These are phyloP conservation scores for Earliella scabrosa DNA, from an alignment of 1,284 basidiomycete genomes.

Conservation along the genomic window DNA sequence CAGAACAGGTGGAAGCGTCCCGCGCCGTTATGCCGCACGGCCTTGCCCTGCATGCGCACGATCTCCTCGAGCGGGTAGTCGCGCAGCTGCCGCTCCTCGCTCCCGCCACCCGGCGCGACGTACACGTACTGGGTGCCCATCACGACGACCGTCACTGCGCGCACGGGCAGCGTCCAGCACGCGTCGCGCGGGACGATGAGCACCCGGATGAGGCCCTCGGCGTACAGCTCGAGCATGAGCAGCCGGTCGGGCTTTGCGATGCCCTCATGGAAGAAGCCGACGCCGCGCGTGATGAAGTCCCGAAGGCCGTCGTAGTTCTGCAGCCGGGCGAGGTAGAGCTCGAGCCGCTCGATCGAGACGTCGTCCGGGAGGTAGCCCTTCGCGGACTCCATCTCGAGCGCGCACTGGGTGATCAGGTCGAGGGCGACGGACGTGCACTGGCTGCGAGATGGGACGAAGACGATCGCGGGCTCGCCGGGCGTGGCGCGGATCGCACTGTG, in stretches of 20 bases:
- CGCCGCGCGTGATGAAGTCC: slow-evolving; percentile 86
- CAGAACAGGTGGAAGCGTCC: slow-evolving; percentile 89
- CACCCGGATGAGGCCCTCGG: slow-evolving; percentile 81
- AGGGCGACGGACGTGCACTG: slow-evolving; percentile 81
- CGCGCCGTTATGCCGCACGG: slow-evolving; percentile 61
- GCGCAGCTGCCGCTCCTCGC: slow-evolving; percentile 68
- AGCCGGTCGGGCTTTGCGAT: slow-evolving; percentile 74
- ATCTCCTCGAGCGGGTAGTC: slow-evolving; percentile 87
- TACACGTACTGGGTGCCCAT: slow-evolving; percentile 92
- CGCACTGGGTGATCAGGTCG: slow-evolving; percentile 89
- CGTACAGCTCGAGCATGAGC: slow-evolving; percentile 84
- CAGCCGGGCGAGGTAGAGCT: slow-evolving; percentile 65
- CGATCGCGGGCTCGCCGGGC: slow-evolving; percentile 61
- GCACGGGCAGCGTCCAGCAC: slow-evolving; percentile 86
- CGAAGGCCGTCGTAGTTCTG: slow-evolving; percentile 62
- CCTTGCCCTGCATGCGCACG: slow-evolving; percentile 90
- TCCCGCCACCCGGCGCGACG: slow-evolving; percentile 40
- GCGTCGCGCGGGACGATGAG: slow-evolving; percentile 84
- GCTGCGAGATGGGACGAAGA: slow-evolving; percentile 91
- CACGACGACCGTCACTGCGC: slow-evolving; percentile 82
- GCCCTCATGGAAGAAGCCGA: slow-evolving; percentile 87
- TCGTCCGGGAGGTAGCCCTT: slow-evolving; percentile 72
- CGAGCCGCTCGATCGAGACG: slow-evolving; percentile 60
- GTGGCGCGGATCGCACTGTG: slow-evolving; percentile 66
- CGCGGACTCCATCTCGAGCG: slow-evolving; percentile 73